A percentile compares a stretch with the other conserved stretches of the same genome.
Evolutionary conservation across 192 early-diverging fungal genomes (phyloP).

Genomic region (Coemansia sp.): DNA sequence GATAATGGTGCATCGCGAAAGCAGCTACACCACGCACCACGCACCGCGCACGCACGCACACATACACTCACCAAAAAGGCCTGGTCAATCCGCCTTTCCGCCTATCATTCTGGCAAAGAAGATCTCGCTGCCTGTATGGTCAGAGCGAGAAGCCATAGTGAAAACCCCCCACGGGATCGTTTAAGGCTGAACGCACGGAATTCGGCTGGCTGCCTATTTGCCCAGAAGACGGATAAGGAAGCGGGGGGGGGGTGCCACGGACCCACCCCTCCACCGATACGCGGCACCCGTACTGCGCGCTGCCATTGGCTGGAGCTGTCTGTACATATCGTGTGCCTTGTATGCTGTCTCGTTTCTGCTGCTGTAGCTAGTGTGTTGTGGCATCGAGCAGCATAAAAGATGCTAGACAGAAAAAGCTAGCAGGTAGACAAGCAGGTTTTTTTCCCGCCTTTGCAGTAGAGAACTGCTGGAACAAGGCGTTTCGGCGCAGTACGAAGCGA

Average conservation of each 20-base stretch:
- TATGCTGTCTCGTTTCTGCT: neutral
- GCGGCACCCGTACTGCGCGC: neutral
- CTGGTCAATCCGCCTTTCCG: neutral
- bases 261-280: neutral
- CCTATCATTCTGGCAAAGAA: neutral
- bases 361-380: too few species aligned
- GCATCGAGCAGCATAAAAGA: too few species aligned
- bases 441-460: neutral
- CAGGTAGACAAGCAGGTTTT: neutral
- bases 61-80: neutral
- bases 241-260: neutral
- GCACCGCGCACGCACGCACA: too few species aligned
- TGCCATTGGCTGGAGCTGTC: neutral
- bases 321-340: neutral
- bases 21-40: neutral
- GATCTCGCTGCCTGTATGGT: neutral
- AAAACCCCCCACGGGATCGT: neutral
- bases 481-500: too few species aligned
- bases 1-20: slow-evolving; percentile 2
- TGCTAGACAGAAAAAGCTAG: neutral
- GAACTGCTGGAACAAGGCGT: too few species aligned
- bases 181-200: neutral
- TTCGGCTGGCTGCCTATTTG: neutral
- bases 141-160: neutral
- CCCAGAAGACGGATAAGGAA: neutral